Evolutionary conservation across 805 yeast genomes (phyloP).

Genomic region (Starmerella apicola): DNA sequence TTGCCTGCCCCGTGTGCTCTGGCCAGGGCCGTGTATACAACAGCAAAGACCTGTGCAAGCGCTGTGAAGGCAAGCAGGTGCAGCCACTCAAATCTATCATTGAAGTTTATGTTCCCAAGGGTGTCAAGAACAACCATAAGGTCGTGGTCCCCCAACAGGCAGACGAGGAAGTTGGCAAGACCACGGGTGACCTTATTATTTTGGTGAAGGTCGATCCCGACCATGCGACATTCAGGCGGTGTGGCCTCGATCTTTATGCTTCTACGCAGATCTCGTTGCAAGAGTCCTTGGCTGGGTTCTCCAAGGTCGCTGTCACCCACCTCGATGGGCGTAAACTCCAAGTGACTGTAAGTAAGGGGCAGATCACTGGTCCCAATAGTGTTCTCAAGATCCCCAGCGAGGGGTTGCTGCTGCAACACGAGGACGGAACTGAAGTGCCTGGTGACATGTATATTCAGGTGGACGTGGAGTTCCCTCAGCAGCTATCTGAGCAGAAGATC

Average conservation of each 20-base stretch:
- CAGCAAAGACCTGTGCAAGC: slow-evolving; percentile 62
- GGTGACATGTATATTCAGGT: slow-evolving; percentile 20
- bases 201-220: slow-evolving; percentile 42
- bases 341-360: slow-evolving; percentile 58
- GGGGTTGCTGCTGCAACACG: slow-evolving; percentile 14
- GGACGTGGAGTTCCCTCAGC: slow-evolving; percentile 18
- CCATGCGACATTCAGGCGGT: slow-evolving; percentile 37
- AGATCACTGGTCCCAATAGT: slow-evolving; percentile 35
- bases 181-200: slow-evolving; percentile 68
- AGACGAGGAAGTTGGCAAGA: slow-evolving; percentile 59
- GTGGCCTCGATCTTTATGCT: slow-evolving; percentile 53
- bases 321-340: slow-evolving; percentile 67
- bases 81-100: slow-evolving; percentile 55
- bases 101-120: slow-evolving; percentile 66
- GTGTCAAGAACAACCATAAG: slow-evolving; percentile 50
- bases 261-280: slow-evolving; percentile 49
- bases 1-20: slow-evolving; percentile 53
- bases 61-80: slow-evolving; percentile 55
- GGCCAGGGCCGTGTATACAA: slow-evolving; percentile 55
- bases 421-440: slow-evolving; percentile 3
- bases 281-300: slow-evolving; percentile 79
- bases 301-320: slow-evolving; percentile 49
- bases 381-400: slow-evolving; percentile 18
- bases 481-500: slow-evolving; percentile 10
- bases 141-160: slow-evolving; percentile 57